Evolutionary conservation across 2,329 filamentous ascomycete genomes (phyloP), one percentile per base, ranked within the genome.

Genomic region (Diaporthe batatas): DNA sequence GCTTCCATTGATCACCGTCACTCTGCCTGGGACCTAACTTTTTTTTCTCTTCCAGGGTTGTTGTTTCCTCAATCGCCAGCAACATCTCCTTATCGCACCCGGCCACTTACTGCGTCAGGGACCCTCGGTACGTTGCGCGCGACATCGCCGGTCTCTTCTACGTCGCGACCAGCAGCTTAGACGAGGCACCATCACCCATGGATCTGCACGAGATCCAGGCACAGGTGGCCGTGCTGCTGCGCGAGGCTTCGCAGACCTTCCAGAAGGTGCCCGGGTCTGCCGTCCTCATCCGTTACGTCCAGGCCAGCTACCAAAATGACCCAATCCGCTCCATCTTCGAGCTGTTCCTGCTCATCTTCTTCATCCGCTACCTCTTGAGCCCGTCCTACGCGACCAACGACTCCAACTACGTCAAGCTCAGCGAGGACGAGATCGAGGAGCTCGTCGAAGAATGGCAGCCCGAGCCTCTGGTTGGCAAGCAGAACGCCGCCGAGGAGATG

Each of bases 231-330:
- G 81, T 85, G 72, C 87, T 87, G 76, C 83, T 89, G 58, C 84
- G 87, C 74, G 85, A 87, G 76, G 83, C 88, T 32, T 86, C 86
- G 69, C 85, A 90, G 73, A 88, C 91, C 72, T 97, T 99, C 81
- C 95, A 98, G 79, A 94, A 93, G 79, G 89, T 99, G 51, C 97
- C 96, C 39, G 96, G 96, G 68, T 98, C 96, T 39, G 94, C 96
- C 54, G 98, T 99, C 78, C 88, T 98, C 79, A 90, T 97, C 77
- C 94, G 96, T 75, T 99, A 99, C 84, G 95, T 99, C 81, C 94
- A 94, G 82, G 98, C 95, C 72, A 98, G 95, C 81, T 98, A 99
- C 86, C 96, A 99, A 85, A 93, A 99, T 81, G 96, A 99, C 79
- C 96, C 96, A 12, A 91, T 98, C 72, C 93, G 97, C 70, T 97